Percentiles rank a stretch among this genome's conserved stretches.
These are phyloP conservation scores for Eucalyptus microcorys DNA, from an alignment of 345 rosid species.

Conservation along the genomic window DNA sequence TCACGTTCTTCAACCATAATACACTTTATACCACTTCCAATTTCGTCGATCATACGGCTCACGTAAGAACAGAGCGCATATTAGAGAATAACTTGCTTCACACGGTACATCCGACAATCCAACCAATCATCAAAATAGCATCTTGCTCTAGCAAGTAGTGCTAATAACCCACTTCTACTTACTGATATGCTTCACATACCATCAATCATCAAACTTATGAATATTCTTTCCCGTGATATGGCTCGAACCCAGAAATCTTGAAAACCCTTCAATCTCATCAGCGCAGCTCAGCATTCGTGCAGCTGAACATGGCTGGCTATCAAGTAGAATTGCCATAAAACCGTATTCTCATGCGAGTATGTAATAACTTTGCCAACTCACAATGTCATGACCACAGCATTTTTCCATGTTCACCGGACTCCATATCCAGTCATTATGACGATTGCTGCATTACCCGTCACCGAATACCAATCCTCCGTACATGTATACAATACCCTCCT, in stretches of 20 bases:
- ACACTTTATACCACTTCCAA: not conserved
- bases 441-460: not conserved
- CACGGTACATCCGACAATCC: not conserved
- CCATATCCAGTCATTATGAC: not conserved
- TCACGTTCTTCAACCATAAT: not conserved
- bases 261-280: not conserved
- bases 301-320: not conserved
- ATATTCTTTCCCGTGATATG: not conserved
- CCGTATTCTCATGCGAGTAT: not conserved
- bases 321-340: not conserved
- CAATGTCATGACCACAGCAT: not conserved
- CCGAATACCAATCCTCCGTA: not conserved
- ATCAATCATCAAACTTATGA: not conserved
- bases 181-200: not conserved
- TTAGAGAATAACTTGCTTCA: not conserved
- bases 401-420: not conserved
- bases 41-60: not conserved
- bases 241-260: not conserved
- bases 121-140: not conserved
- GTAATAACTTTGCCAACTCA: not conserved
- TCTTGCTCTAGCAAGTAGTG: not conserved
- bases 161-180: not conserved
- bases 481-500: not conserved
- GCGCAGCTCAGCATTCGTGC: not conserved
- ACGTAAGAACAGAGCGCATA: not conserved